Percentiles rank a stretch among this genome's conserved stretches.
Conservation (phyloP, 805 yeast genomes). For the Gaillardinia entomophila region DNA sequence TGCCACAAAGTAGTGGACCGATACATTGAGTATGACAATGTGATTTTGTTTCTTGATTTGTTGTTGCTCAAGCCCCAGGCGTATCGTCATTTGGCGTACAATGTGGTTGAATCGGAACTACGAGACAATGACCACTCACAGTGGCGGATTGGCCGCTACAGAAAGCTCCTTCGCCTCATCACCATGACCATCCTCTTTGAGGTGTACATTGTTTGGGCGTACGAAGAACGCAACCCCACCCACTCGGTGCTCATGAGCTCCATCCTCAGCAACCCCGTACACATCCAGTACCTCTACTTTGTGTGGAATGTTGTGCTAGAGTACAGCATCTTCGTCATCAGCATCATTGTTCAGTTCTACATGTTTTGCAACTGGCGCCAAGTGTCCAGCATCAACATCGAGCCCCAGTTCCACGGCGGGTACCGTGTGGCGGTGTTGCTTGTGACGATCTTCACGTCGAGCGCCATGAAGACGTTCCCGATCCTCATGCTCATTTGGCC, state of each 20-base stretch:
- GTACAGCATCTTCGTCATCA: constrained; percentile 33
- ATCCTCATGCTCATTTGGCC: constrained; percentile 96
- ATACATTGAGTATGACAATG: constrained; percentile 86
- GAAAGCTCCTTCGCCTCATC: constrained; percentile 38
- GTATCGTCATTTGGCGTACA: constrained; percentile 80
- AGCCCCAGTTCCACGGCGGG: constrained; percentile 22
- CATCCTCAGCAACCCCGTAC: constrained; percentile 28
- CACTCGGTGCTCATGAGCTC: constrained; percentile 18
- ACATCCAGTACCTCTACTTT: constrained; percentile 53
- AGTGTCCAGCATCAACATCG: constrained; percentile 10
- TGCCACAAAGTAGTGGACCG: constrained; percentile 81
- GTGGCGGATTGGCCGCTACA: constrained; percentile 13
- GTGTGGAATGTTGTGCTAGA: constrained; percentile 47
- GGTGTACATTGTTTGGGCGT: constrained; percentile 88
- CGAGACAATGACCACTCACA: constrained; percentile 1
- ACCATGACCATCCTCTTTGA: constrained; percentile 72
- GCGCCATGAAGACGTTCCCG: constrained; percentile 80
- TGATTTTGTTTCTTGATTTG: constrained; percentile 76
- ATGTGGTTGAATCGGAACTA: constrained; percentile 39
- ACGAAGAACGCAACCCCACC: constrained; percentile 58
- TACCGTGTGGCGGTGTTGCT: constrained; percentile 45
- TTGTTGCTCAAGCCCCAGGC: constrained; percentile 83
- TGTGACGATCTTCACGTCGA: constrained; percentile 67
- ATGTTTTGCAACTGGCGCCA: constrained; percentile 15
- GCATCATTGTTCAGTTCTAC: constrained; percentile 23